Conservation (phyloP, 192 early-diverging fungal genomes). For the Podila clonocystis region DNA sequence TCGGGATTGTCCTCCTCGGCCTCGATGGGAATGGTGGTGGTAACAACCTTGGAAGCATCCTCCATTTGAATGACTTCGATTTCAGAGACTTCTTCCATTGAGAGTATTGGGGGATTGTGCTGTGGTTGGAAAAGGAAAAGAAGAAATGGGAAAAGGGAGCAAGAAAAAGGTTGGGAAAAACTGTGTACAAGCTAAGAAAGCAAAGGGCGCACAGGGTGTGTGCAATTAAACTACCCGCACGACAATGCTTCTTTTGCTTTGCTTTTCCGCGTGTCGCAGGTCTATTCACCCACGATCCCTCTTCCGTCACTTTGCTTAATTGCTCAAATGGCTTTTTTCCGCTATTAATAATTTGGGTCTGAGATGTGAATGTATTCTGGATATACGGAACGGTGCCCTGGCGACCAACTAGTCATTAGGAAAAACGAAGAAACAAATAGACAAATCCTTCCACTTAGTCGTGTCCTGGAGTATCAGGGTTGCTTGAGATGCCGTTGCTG, state of each 20-base stretch:
- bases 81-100: slow-evolving; percentile 50
- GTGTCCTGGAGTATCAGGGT: slow-evolving; percentile 23
- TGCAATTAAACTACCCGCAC: no score
- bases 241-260: no score
- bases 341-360: no score
- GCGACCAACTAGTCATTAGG: no score
- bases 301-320: no score
- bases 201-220: no score
- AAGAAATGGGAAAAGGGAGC: not conserved
- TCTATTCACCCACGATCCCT: no score
- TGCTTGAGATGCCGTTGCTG: slow-evolving; percentile 44
- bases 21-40: slow-evolving; percentile 21
- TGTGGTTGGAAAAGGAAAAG: not conserved
- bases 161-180: not conserved
- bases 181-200: not conserved
- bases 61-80: slow-evolving; percentile 46
- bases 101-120: not conserved
- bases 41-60: slow-evolving; percentile 19
- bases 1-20: not conserved
- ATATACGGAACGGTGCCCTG: no score
- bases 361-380: no score
- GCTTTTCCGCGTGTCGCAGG: no score
- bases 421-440: no score
- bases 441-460: not conserved
- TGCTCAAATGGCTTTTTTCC: no score